Evolutionary conservation across 192 early-diverging fungal species (phyloP).

Genomic region (Lobulomyces angularis): DNA sequence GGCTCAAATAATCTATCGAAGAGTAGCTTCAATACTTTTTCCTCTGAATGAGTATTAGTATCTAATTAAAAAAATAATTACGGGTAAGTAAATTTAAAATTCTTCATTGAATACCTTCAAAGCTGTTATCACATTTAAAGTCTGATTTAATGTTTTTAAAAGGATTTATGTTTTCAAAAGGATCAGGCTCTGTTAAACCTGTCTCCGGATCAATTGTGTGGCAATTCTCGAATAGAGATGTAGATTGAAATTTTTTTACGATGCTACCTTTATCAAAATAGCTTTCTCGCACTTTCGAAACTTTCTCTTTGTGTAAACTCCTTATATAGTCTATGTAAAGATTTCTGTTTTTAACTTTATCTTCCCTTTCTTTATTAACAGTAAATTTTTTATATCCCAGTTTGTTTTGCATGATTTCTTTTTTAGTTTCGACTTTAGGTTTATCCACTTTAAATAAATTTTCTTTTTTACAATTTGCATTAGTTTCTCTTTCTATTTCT

Average conservation of each 20-base stretch:
- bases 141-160: conserved; percentile 10
- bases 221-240: conserved; percentile 5
- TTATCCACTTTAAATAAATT: no score
- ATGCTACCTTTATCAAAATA: conserved; percentile 28
- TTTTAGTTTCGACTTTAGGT: no score
- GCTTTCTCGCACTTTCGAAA: conserved; percentile 8
- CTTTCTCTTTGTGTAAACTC: conserved; percentile 9
- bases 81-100: no score
- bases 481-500: conserved; percentile 1
- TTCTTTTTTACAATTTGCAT: background rate
- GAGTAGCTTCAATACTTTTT: background rate
- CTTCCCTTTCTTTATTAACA: background rate
- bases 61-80: background rate
- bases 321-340: conserved; percentile 25
- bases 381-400: conserved; percentile 2
- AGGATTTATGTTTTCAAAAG: conserved; percentile 13
- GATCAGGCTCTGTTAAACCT: conserved; percentile 23
- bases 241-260: conserved; percentile 5
- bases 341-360: conserved; percentile 19
- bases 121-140: conserved; percentile 1
- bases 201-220: conserved; percentile 17
- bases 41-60: conserved; percentile 4
- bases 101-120: no score
- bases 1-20: background rate
- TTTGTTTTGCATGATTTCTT: background rate